phyloP scores from a whole-genome alignment of 2,329 filamentous ascomycete genomes.

The Hypomyces rosellus region DNA sequence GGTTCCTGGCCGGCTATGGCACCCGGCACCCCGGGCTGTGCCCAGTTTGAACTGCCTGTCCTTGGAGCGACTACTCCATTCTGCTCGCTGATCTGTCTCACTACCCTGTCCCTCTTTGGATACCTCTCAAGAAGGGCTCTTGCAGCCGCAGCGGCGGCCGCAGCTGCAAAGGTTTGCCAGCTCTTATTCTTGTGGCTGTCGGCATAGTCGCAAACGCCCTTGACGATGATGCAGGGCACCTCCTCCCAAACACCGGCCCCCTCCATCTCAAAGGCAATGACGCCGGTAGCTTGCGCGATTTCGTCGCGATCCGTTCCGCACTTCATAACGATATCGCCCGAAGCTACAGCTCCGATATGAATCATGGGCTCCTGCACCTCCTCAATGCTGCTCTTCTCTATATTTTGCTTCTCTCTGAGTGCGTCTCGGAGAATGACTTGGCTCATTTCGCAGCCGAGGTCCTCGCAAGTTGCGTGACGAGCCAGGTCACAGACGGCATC shows the following conservation, averaged over 20 bases:
- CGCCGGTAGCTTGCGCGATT: constrained; percentile 18
- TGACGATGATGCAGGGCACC: constrained; percentile 30
- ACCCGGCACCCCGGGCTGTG: no score
- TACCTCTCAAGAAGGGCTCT: constrained; percentile 10
- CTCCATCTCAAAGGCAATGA: constrained; percentile 32
- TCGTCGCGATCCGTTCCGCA: constrained; percentile 27
- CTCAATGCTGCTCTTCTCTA: no score
- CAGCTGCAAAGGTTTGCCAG: constrained; percentile 33
- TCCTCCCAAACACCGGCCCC: constrained; percentile 25
- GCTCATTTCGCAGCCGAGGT: constrained; percentile 11
- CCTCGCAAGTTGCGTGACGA: constrained; percentile 8
- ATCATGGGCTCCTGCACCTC: constrained; percentile 16
- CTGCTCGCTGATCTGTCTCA: no score
- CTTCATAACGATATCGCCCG: constrained; percentile 35
- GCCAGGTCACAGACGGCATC: constrained; percentile 12
- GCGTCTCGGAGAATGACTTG: constrained; percentile 25
- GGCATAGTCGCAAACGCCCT: constrained; percentile 34
- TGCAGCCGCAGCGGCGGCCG: constrained; percentile 23
- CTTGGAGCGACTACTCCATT: no score
- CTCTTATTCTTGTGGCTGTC: constrained; percentile 33
- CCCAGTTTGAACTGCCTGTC: no score
- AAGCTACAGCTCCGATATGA: constrained; percentile 33
- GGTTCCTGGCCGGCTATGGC: no score
- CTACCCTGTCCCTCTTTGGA: no score
- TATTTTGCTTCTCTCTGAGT: constrained; percentile 12